These are phyloP conservation scores for Epichloe brachyelytri DNA, from an alignment of 2,329 filamentous ascomycete genomes.

Conservation along the genomic window DNA sequence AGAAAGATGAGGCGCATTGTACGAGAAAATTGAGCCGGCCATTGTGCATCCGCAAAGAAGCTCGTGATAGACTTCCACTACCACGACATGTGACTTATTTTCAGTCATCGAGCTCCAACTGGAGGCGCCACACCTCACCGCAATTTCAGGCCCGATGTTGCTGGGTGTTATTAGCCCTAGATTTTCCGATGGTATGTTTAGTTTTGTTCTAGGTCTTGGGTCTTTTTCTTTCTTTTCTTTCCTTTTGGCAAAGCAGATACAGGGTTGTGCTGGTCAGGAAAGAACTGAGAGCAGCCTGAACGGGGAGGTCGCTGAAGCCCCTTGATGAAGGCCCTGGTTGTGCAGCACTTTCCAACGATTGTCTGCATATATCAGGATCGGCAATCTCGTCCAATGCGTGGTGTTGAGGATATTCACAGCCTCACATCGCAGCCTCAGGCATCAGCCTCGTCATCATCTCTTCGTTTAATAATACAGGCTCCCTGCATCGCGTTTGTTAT, in stretches of 20 bases:
- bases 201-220: too few relatives aligned
- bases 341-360: not conserved
- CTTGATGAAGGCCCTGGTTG: not conserved
- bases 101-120: not conserved
- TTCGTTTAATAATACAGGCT: too few relatives aligned
- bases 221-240: too few relatives aligned
- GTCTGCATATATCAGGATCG: not conserved
- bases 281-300: too few relatives aligned
- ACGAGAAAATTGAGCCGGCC: not conserved
- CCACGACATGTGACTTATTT: not conserved
- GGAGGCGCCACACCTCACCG: constrained; percentile 1
- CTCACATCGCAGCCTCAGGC: too few relatives aligned
- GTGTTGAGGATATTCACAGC: too few relatives aligned
- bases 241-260: too few relatives aligned
- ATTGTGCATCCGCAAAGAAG: not conserved
- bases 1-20: not conserved
- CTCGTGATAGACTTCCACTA: not conserved
- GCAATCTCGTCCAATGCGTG: not conserved
- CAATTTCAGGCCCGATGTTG: not conserved
- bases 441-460: too few relatives aligned
- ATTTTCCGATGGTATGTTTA: not conserved
- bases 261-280: too few relatives aligned
- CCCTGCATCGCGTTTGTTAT: too few relatives aligned
- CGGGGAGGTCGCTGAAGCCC: too few relatives aligned
- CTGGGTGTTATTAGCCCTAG: not conserved